These are phyloP conservation scores for Knoxia roxburghii DNA, from an alignment of 257 asterid genomes.

Conservation along the genomic window DNA sequence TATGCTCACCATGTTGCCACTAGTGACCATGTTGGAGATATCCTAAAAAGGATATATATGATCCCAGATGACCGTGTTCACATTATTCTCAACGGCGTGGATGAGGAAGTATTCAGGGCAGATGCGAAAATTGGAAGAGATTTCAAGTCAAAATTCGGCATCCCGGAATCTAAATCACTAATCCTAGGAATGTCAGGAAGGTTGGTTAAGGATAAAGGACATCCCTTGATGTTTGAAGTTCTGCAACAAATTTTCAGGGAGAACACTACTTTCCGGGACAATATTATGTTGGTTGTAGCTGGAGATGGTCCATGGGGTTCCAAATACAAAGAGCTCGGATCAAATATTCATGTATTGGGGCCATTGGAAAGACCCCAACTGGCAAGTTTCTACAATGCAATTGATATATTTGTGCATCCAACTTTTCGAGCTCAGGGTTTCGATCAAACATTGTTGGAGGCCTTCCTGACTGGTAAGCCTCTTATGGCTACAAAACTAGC, in stretches of 20 bases:
- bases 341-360: conserved; percentile 47
- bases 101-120: conserved; percentile 50
- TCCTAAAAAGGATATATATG: conserved; percentile 68
- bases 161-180: conserved; percentile 31
- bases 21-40: conserved; percentile 65
- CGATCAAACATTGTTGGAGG: conserved; percentile 73
- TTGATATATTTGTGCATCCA: conserved; percentile 61
- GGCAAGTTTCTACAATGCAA: conserved; percentile 50
- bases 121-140: conserved; percentile 14
- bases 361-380: conserved; percentile 45
- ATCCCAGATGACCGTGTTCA: conserved; percentile 69
- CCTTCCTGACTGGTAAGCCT: conserved; percentile 65
- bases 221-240: conserved; percentile 59
- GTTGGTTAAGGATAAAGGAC: conserved; percentile 78
- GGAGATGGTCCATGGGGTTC: conserved; percentile 83
- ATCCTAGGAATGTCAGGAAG: conserved; percentile 70
- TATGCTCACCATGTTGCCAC: conserved; percentile 80
- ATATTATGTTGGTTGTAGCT: conserved; percentile 51
- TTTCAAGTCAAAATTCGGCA: conserved; percentile 18
- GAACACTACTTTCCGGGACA: conserved; percentile 32
- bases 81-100: conserved; percentile 48
- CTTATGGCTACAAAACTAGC: conserved; percentile 63
- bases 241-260: conserved; percentile 48
- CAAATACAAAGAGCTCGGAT: conserved; percentile 54
- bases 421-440: conserved; percentile 76